A percentile compares a stretch with the other conserved stretches of the same genome.
phyloP scores from a whole-genome alignment of 192 early-diverging fungal genomes.

The Gonapodya sp. region DNA sequence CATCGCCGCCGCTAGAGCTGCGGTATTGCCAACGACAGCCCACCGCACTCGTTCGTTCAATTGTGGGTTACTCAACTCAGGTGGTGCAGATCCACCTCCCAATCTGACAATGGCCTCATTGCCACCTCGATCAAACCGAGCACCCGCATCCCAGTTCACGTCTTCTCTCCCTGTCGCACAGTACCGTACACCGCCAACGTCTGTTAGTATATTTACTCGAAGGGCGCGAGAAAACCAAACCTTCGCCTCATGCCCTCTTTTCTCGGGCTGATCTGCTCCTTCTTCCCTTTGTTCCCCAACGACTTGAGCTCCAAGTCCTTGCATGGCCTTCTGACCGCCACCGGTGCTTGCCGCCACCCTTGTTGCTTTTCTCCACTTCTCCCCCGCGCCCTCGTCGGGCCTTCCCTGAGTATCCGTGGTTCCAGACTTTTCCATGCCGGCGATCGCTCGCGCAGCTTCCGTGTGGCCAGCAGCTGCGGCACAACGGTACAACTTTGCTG shows the following conservation, averaged over 20 bases:
- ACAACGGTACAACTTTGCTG: background rate
- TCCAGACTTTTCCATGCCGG: background rate
- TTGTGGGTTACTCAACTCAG: background rate
- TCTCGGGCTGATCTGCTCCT: background rate
- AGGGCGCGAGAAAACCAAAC: background rate
- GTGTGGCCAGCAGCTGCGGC: background rate
- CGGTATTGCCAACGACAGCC: background rate
- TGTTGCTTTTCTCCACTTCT: background rate
- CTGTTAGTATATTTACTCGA: background rate
- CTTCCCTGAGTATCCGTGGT: background rate
- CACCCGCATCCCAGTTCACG: background rate
- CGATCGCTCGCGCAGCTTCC: background rate
- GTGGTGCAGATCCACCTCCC: background rate
- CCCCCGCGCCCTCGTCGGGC: background rate
- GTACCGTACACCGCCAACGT: background rate
- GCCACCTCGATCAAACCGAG: background rate
- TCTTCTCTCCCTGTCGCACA: background rate
- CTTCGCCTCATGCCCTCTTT: background rate
- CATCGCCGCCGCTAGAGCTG: background rate
- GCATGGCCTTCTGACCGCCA: background rate
- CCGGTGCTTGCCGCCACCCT: background rate
- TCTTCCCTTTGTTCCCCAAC: background rate
- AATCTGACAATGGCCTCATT: background rate
- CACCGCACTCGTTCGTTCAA: background rate
- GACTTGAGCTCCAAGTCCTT: background rate